Conservation (phyloP, 2,329 filamentous ascomycete species). For the Curvularia verruculosa region DNA sequence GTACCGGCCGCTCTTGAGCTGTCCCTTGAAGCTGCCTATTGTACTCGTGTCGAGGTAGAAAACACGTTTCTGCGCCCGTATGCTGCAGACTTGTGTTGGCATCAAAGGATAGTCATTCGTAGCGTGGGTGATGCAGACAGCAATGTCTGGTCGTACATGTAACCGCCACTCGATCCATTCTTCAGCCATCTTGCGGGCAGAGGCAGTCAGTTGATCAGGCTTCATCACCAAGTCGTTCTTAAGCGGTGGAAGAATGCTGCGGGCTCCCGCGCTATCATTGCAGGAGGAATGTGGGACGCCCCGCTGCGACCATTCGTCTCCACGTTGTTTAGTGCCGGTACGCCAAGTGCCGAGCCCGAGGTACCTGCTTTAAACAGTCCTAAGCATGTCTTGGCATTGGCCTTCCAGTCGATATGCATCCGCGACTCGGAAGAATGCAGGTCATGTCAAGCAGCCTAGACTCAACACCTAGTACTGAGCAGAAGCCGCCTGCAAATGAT, state of each 20-base stretch:
- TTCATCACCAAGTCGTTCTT: constrained; percentile 98
- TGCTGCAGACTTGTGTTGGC: not conserved
- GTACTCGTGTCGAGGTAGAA: not conserved
- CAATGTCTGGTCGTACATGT: not conserved
- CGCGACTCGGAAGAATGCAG: not conserved
- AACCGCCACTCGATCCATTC: too few species aligned
- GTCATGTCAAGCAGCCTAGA: not conserved
- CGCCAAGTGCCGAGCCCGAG: constrained; percentile 7
- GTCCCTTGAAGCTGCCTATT: not conserved
- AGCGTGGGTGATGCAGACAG: too few species aligned
- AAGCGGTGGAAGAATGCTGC: constrained; percentile 81
- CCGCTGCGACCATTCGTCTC: constrained; percentile 5
- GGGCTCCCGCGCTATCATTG: not conserved
- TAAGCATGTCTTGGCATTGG: constrained; percentile 6
- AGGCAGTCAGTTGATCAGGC: constrained; percentile 79
- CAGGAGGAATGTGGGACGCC: constrained; percentile 2
- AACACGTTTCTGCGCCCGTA: not conserved
- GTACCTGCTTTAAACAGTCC: constrained; percentile 1
- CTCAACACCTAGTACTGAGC: not conserved
- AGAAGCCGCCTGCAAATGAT: not conserved
- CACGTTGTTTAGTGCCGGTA: not conserved
- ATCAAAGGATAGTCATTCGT: not conserved
- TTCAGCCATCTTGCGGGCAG: not conserved
- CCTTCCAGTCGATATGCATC: not conserved
- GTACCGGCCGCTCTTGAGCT: not conserved